Evolutionary conservation across 2,329 filamentous ascomycete species (phyloP), one percentile per base, ranked within the genome.

Genomic region (Simplicillium aogashimaense): DNA sequence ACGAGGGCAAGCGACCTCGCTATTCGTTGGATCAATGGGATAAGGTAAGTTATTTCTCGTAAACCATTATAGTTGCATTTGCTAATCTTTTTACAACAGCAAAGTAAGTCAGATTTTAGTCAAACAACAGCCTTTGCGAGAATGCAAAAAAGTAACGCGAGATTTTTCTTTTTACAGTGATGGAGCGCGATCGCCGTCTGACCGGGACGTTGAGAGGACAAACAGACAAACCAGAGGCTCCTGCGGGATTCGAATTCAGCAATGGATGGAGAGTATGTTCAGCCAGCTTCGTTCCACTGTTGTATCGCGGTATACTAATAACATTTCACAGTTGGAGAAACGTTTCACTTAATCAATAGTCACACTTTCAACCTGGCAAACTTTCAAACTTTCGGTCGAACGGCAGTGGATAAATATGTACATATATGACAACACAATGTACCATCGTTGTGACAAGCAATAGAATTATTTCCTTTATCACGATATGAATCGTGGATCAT

Each of bases 1-100:
- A 78, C 57, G 76, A 76, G 45, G 71, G 74, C 52, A 79, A 78
- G 64, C 67, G 72, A 51, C 65, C 69, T 40, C 72, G 77, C 48
- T 76, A 74, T 55, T 75, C 72, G 7, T 45, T 81, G 42, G 77
- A 81, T 52, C 69, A 74, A 52, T 81, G 77, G 77, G 77, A 81
- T 50, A 73, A 59, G 61, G 76, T 80, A 59, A 48, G 68, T 56
- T 35, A 13, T 28, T 16, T 35, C 32, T 25, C 28, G 36, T 16
- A 12, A 18, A 17, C 7, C 17, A 15, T 14, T 28, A 30, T 13
- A 9, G 10, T n/a, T 5, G 9, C 20, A 9, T 14, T 35, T 20
- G 44, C 60, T 66, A 55, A 63, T 47, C 35, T n/a, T 37, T 36
- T 6, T 25, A 25, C 38, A 43, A 45, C 47, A 78, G 72, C 71